phyloP scores from a whole-genome alignment of 2,329 filamentous ascomycete genomes.

The Neoscytalidium dimidiatum region DNA sequence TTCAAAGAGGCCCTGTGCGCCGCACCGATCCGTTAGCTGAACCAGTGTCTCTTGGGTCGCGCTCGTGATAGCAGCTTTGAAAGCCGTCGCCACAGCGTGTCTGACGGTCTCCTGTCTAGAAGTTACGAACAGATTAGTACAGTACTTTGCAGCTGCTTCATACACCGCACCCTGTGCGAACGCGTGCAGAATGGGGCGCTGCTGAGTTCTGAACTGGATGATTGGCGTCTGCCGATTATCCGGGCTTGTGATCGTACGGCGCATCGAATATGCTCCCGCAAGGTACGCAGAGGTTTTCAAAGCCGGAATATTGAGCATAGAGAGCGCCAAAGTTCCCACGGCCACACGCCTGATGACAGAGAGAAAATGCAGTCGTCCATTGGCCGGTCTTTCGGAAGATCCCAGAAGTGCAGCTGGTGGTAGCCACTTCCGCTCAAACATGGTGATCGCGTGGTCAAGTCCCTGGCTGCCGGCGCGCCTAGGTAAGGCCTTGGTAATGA shows the following conservation, averaged over 20 bases:
- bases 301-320: background rate
- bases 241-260: background rate
- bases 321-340: background rate
- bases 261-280: background rate
- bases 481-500: background rate
- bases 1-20: background rate
- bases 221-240: background rate
- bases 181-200: background rate
- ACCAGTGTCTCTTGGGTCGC: background rate
- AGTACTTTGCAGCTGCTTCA: background rate
- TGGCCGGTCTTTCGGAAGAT: background rate
- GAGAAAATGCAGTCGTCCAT: background rate
- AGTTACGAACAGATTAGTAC: background rate
- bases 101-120: background rate
- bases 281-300: background rate
- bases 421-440: background rate
- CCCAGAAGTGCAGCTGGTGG: background rate
- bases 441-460: background rate
- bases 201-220: background rate
- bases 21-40: background rate
- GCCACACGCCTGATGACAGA: background rate
- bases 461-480: background rate
- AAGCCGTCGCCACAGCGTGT: background rate
- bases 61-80: background rate
- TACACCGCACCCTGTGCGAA: background rate